Base-by-base conservation (phyloP, 2,329 filamentous ascomycete species). In the Calonectria hawksworthii region DNA sequence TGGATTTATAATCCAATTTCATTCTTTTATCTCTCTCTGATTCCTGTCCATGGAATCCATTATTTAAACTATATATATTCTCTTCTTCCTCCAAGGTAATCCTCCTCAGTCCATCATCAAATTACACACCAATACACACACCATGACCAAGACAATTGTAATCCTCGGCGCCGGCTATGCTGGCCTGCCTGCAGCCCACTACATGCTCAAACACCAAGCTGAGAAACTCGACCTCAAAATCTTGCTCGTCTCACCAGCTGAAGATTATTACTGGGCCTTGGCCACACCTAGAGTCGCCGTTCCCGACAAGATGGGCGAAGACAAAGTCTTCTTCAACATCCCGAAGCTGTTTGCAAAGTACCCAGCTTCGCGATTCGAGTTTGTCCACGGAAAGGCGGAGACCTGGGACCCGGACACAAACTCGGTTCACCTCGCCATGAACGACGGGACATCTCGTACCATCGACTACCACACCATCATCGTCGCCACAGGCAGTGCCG, bases 211-310 rank as follows among this genome's bases (percentile, higher is more conserved):
- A 30, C 32, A 72, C 30, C 54, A 52, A 3, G 47, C 54, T 3
- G 30, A 66, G 21, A 74, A 61, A 21, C 32, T 59, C 9, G 72
- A 64, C 26, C 50, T 72, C 8, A 68, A 68, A 36, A 30, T 74
- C 36, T 26, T 72, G 21, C 72, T 74, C 13, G 63, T 74, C 14
- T 67, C 68, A 2, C 51, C 54, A n/a, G 47, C 72, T 14, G 63
- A 67, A 16, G 51, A 74, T 7, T 72, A 59, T 28, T 74, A 74
- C 23, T 75, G 73, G 73, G 71, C 68, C 4, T 23, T 75, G 28
- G 73, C 54, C 23, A 41, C 70, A 3, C 44, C 65, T 1, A 9
- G 73, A 18, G 73, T 50, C 23, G 65, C 36, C n/a, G 23, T 73
- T 8, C 70, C 70, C 7, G 44, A 41, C 11, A 11, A 68, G n/a